phyloP scores from a whole-genome alignment of 2,329 filamentous ascomycete species.

The Colletotrichum lentis region DNA sequence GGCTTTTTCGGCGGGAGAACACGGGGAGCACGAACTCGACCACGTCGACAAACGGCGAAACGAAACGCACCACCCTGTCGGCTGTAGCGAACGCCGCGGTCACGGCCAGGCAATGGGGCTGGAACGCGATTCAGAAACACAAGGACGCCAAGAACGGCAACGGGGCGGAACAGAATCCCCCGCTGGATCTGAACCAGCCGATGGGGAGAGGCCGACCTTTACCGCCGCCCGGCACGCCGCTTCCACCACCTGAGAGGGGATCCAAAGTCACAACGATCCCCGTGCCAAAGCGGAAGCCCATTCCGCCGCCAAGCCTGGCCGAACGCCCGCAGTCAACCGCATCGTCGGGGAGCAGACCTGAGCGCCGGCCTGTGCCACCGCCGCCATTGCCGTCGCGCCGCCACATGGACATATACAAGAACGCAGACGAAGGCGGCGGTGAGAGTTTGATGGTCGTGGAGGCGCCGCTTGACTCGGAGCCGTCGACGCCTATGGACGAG shows the following conservation, averaged over 20 bases:
- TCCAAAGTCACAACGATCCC: constrained; percentile 65
- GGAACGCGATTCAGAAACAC: constrained; percentile 63
- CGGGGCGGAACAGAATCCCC: constrained; percentile 37
- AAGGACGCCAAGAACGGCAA: constrained; percentile 51
- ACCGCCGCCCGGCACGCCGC: constrained; percentile 80
- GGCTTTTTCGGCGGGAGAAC: constrained; percentile 53
- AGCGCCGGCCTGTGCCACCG: constrained; percentile 48
- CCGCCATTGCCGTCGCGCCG: constrained; percentile 60
- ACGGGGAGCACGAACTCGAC: constrained; percentile 49
- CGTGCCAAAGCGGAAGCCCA: constrained; percentile 71
- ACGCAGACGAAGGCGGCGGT: constrained; percentile 44
- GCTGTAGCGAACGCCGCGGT: constrained; percentile 65
- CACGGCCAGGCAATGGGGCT: constrained; percentile 67
- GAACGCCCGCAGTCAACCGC: constrained; percentile 35
- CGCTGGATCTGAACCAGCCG: constrained; percentile 66
- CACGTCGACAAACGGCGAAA: constrained; percentile 48
- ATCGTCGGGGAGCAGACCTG: constrained; percentile 31
- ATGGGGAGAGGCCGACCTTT: constrained; percentile 85
- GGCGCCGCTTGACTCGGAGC: constrained; percentile 70
- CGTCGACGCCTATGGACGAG: constrained; percentile 59
- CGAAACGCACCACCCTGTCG: constrained; percentile 60
- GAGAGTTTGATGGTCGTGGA: constrained; percentile 71
- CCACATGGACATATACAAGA: constrained; percentile 49
- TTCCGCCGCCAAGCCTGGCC: constrained; percentile 50
- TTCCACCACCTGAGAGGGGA: constrained; percentile 73